Percentiles rank a stretch among this genome's conserved stretches.
These are phyloP conservation scores for Trichoderma gracile DNA, from an alignment of 2,329 filamentous ascomycete species.

Conservation along the genomic window DNA sequence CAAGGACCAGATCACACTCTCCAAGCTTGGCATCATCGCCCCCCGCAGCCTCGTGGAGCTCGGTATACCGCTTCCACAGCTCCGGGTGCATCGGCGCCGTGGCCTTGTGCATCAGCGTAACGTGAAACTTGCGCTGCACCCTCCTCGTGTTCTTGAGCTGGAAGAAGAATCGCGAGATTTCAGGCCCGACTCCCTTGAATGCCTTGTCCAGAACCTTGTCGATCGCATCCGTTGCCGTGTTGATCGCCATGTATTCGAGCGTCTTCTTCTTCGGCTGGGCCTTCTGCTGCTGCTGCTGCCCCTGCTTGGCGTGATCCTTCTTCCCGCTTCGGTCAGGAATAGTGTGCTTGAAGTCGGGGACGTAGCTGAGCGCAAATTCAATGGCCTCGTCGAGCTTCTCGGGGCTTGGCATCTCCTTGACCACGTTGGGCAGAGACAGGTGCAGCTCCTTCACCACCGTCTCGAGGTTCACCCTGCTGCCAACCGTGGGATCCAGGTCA, in stretches of 20 bases:
- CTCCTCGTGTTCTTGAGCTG: constrained; percentile 72
- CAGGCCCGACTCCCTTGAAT: constrained; percentile 58
- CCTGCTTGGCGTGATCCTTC: constrained; percentile 30
- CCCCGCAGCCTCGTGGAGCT: constrained; percentile 53
- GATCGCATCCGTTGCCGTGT: constrained; percentile 47
- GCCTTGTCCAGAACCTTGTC: constrained; percentile 63
- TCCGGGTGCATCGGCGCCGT: constrained; percentile 60
- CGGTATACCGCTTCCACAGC: constrained; percentile 73
- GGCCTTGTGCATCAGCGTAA: constrained; percentile 86
- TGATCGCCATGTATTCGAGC: constrained; percentile 60
- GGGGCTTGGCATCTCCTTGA: constrained; percentile 68
- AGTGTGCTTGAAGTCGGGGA: constrained; percentile 72
- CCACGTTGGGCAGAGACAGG: constrained; percentile 73
- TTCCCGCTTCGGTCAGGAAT: constrained; percentile 60
- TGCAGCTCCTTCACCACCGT: constrained; percentile 71
- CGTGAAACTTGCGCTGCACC: constrained; percentile 84
- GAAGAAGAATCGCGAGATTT: constrained; percentile 63
- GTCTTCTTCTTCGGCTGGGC: constrained; percentile 47
- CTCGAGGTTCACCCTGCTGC: constrained; percentile 86
- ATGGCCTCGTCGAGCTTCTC: constrained; percentile 81
- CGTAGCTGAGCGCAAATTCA: constrained; percentile 71
- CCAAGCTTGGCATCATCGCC: constrained; percentile 50
- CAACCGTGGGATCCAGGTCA: constrained; percentile 73
- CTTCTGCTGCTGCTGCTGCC: constrained; percentile 36
- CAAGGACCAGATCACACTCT: constrained; percentile 62